Evolutionary conservation across 1,139 yeast species (phyloP).

Genomic region (Lizanozyma gosingica): DNA sequence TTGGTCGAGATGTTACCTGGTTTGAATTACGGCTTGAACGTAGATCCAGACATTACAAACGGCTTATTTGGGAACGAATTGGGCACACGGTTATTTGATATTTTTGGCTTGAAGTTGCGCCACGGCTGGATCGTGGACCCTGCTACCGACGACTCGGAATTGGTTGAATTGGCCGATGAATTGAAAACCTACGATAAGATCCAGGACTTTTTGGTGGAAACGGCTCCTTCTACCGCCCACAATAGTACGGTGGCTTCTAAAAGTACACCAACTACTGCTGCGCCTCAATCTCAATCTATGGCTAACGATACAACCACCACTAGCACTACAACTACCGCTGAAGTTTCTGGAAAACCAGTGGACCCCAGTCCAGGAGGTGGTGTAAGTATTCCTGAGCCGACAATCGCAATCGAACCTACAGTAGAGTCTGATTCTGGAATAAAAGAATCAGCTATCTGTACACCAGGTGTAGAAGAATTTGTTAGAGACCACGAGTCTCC

Average conservation of each 20-base stretch:
- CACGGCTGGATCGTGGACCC: conserved; percentile 44
- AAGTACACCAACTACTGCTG: conserved; percentile 6
- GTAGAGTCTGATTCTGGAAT: neutral
- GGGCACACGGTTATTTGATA: conserved; percentile 30
- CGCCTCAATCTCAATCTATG: conserved; percentile 1
- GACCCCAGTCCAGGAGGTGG: neutral
- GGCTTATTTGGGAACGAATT: conserved; percentile 49
- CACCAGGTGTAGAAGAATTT: conserved; percentile 6
- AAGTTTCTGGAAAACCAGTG: neutral
- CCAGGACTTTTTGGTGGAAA: conserved; percentile 30
- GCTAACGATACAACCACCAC: neutral
- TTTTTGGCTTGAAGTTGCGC: conserved; percentile 32
- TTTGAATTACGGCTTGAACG: conserved; percentile 63
- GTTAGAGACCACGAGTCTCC: conserved; percentile 2
- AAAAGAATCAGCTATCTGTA: neutral
- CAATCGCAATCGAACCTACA: neutral
- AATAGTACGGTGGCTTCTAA: conserved; percentile 3
- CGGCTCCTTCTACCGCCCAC: conserved; percentile 5
- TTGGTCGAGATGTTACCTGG: conserved; percentile 49
- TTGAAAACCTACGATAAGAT: conserved; percentile 36
- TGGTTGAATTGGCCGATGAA: conserved; percentile 15
- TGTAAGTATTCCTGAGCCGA: neutral
- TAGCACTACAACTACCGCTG: neutral
- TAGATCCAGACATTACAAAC: conserved; percentile 57
- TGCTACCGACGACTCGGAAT: conserved; percentile 13